These are phyloP conservation scores for Stenocarpella maydis DNA, from an alignment of 2,329 filamentous ascomycete genomes.

Conservation along the genomic window DNA sequence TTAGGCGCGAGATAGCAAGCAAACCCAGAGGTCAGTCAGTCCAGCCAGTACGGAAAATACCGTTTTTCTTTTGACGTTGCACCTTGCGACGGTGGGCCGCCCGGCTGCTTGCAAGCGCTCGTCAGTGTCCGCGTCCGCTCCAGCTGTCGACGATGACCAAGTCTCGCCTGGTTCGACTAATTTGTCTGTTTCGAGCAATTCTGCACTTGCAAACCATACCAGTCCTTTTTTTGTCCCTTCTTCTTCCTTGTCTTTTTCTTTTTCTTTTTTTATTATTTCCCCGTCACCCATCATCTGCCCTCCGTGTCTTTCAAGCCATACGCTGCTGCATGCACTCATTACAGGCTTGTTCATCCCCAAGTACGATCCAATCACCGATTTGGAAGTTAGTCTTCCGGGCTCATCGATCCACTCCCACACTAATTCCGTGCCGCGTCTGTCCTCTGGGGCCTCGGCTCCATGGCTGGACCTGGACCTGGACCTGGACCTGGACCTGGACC, in stretches of 20 bases:
- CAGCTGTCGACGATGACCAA: too few relatives aligned
- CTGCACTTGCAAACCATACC: too few relatives aligned
- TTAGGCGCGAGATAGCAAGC: slow-evolving; percentile 3
- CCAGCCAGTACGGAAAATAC: neutral
- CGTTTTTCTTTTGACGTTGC: neutral
- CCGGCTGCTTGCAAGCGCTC: neutral
- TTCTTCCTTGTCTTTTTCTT: too few relatives aligned
- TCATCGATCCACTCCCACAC: slow-evolving; percentile 6
- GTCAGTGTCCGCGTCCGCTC: neutral
- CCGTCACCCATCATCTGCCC: too few relatives aligned
- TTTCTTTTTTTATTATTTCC: too few relatives aligned
- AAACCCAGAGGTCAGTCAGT: slow-evolving; percentile 20
- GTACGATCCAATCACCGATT: slow-evolving; percentile 16
- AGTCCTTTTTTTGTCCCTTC: too few relatives aligned
- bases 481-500: neutral
- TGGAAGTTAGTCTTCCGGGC: slow-evolving; percentile 17
- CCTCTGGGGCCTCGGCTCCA: slow-evolving; percentile 20
- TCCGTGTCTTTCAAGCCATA: neutral
- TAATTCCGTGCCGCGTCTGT: slow-evolving; percentile 15
- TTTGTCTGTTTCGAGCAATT: too few relatives aligned
- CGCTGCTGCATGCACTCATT: neutral
- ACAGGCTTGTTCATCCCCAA: slow-evolving; percentile 8
- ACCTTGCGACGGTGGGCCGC: neutral
- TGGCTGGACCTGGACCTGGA: slow-evolving; percentile 9
- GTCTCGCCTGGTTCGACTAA: too few relatives aligned